Conservation (phyloP, 2,329 filamentous ascomycete genomes). For the Apiospora malaysiana region DNA sequence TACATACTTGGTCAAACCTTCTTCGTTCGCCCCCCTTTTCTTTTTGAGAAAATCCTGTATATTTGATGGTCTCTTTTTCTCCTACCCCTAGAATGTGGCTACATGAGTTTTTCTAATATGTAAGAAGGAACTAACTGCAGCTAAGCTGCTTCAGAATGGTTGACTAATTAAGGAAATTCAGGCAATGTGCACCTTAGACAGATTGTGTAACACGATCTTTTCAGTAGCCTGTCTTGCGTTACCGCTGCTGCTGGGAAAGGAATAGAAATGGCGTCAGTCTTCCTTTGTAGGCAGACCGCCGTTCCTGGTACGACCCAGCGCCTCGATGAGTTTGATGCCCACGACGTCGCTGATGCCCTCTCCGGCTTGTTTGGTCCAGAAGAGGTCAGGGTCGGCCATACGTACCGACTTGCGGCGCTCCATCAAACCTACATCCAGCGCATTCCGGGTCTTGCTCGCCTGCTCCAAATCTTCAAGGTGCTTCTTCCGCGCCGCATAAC, state of each 20-base stretch:
- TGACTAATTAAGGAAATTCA: background rate
- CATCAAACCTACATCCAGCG: conserved; percentile 42
- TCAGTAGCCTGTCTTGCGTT: background rate
- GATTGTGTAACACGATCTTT: background rate
- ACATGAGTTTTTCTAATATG: background rate
- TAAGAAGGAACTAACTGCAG: background rate
- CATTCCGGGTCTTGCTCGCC: conserved; percentile 41
- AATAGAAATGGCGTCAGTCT: background rate
- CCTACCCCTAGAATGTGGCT: background rate
- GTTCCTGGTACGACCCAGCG: conserved; percentile 27
- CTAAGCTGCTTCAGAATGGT: background rate
- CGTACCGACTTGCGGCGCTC: conserved; percentile 41
- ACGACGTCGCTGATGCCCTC: conserved; percentile 44
- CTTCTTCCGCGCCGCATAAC: conserved; percentile 44
- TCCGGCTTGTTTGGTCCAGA: conserved; percentile 51
- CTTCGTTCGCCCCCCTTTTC: background rate
- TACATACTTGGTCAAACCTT: background rate
- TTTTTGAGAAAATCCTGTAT: background rate
- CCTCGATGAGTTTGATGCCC: conserved; percentile 42
- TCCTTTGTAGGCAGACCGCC: conserved; percentile 10
- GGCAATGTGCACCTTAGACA: background rate
- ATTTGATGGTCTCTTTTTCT: background rate
- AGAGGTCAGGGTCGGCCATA: conserved; percentile 39
- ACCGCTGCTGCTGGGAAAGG: background rate
- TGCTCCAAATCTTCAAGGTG: conserved; percentile 49